phyloP scores from a whole-genome alignment of 2,329 filamentous ascomycete species.

The Sporothrix sp. region DNA sequence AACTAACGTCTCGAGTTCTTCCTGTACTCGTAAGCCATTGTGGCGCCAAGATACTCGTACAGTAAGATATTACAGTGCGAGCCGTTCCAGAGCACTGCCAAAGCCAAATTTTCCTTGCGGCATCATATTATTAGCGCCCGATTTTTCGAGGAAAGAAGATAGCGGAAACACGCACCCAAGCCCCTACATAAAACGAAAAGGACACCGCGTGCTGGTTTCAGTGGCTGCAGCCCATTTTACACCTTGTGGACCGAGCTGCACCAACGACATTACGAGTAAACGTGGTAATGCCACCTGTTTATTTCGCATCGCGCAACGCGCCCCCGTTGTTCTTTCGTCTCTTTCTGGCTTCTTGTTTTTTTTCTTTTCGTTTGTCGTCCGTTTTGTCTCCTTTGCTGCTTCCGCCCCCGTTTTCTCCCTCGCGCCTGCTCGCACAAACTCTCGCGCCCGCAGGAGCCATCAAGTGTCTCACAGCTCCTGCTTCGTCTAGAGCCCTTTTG shows the following conservation, averaged over 20 bases:
- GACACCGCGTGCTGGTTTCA: neutral
- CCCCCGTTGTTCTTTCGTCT: neutral
- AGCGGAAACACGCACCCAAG: too few relatives aligned
- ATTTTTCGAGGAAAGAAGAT: too few relatives aligned
- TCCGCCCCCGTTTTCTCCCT: constrained; percentile 38
- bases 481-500: neutral
- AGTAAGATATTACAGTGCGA: too few relatives aligned
- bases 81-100: too few relatives aligned
- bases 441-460: neutral
- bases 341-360: neutral
- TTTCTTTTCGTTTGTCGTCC: too few relatives aligned
- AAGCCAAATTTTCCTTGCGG: too few relatives aligned
- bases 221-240: neutral
- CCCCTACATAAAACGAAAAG: too few relatives aligned
- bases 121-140: too few relatives aligned
- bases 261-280: constrained; percentile 11
- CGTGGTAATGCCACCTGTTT: constrained; percentile 20
- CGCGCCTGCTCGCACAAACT: neutral
- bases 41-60: too few relatives aligned
- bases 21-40: too few relatives aligned
- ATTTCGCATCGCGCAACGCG: constrained; percentile 15
- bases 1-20: too few relatives aligned
- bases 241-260: constrained; percentile 1
- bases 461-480: constrained; percentile 7
- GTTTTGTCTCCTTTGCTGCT: neutral